These are phyloP conservation scores for Henningerozyma blattae DNA, from an alignment of 805 yeast genomes.

Conservation along the genomic window DNA sequence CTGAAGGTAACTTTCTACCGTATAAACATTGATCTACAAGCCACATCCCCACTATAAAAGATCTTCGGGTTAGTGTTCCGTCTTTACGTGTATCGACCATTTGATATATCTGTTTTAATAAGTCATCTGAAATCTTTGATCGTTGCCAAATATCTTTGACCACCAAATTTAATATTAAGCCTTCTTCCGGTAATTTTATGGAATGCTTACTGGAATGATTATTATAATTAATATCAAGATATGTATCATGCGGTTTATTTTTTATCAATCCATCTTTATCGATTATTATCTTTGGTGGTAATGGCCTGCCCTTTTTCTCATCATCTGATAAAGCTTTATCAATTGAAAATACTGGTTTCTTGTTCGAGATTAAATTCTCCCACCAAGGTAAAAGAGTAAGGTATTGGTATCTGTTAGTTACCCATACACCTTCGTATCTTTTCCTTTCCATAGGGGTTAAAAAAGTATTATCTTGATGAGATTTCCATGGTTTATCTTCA, in stretches of 20 bases:
- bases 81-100: slow-evolving; percentile 53
- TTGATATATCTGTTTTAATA: slow-evolving; percentile 52
- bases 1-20: slow-evolving; percentile 77
- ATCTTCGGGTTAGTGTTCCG: slow-evolving; percentile 65
- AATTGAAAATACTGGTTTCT: too few relatives aligned
- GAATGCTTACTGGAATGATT: not conserved
- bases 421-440: slow-evolving; percentile 90
- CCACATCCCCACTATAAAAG: slow-evolving; percentile 93
- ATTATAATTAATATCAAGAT: not conserved
- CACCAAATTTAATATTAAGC: slow-evolving; percentile 31
- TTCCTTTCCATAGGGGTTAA: slow-evolving; percentile 56
- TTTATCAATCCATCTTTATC: too few relatives aligned
- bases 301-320: slow-evolving; percentile 2
- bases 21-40: slow-evolving; percentile 87
- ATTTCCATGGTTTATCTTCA: slow-evolving; percentile 89
- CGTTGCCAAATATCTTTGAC: slow-evolving; percentile 73
- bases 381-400: slow-evolving; percentile 27
- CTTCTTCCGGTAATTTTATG: slow-evolving; percentile 13
- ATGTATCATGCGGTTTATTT: not conserved
- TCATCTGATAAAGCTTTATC: slow-evolving; percentile 1
- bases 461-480: slow-evolving; percentile 47
- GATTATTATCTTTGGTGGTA: not conserved
- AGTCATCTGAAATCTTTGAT: slow-evolving; percentile 53
- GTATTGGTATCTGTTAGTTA: slow-evolving; percentile 64
- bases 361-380: slow-evolving; percentile 7